Base-by-base conservation (phyloP, 768 basidiomycete species). In the Boletales sp. region DNA sequence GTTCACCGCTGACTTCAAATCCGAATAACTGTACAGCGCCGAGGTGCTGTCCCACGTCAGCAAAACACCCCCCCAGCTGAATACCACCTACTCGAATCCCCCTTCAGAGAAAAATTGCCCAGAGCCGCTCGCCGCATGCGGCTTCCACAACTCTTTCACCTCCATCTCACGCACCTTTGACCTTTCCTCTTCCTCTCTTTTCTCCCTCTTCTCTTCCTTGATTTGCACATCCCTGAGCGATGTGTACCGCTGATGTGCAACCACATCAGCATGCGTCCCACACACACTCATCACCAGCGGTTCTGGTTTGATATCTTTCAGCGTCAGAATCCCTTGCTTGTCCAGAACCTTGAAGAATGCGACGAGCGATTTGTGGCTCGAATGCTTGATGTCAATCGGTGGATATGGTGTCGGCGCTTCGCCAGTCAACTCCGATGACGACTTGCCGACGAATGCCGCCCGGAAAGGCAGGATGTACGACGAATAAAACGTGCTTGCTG, bases 261-360 rank as follows among this genome's bases (percentile, higher is more conserved):
- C 55, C 1, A 93, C 80, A 14, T 77, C 74, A 0, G 80, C 72
- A 61, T 92, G 88, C 0, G 63, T 66, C 0, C 73, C 63, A 45
- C 78, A 81, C 21, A 90, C 81, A 3, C 72, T 73, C 46, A 73
- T 74, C 10, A 82, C 67, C 19, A 84, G 62, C 19, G 86, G 81
- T 18, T 80, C 82, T 45, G 64, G 73, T 64, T 61, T 74, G 63
- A 42, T 66, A 18, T 85, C 76, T 62, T 95, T 97, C 19, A 86
- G 72, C 12, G 81, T 81, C 34, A 95, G 60, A 19, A 97, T 65
- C 0, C 77, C 78, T 8, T 82, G 79, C 63, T 94, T 94, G 53
- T 90, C 88, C 15, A 78, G 73, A 15, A 78, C 61, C 64, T 88
- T 93, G 59, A 97, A 75, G 72, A 95, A 94, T 1, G 84, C 76